Evolutionary conservation across 169 alveolate species (phyloP), one percentile per base, ranked within the genome.

Genomic region (Plasmodium reichenowi): DNA sequence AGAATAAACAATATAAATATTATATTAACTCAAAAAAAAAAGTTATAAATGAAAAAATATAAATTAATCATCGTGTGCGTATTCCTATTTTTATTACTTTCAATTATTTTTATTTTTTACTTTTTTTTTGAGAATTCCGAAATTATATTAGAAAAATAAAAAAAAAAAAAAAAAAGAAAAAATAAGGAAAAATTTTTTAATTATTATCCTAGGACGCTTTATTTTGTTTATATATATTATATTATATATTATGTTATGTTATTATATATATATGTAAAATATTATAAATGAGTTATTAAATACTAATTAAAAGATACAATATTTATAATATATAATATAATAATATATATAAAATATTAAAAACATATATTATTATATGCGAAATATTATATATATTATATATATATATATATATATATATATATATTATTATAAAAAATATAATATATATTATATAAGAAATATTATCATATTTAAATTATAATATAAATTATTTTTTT

Each of bases 121-220:
- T 32, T 32, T 32, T 4, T 32, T 32, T 32, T 24, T 24, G 45
- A 32, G 45, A 32, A 32, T 32, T 32, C 45, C 45, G 45, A 32
- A 32, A 32, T 32, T 32, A 32, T 32, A 32, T 2, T 32, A 17
- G 38, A n/a, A 52, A 17, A 15, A 15, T 0, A 64, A 64, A 26
- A 64, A 64, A 26, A 63, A 63, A 63, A 63, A 63, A 63, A 9
- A 64, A 64, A 64, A 29, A 26, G 29, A 32, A 29, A 22, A 26
- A 29, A 64, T 7, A 59, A 20, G 6, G 17, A 9, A 17, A 59
- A 9, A 17, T 15, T 15, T 15, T 59, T 13, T 1, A 9, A 59
- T 59, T 59, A 29, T 64, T 64, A 29, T 64, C 73, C 73, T 64
- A 64, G 73, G 56, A 26, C 22, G 43, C 43, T 32, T 32, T 32